Base-by-base conservation (phyloP, 1,284 basidiomycete species). In the Pisolithus thermaeus region DNA sequence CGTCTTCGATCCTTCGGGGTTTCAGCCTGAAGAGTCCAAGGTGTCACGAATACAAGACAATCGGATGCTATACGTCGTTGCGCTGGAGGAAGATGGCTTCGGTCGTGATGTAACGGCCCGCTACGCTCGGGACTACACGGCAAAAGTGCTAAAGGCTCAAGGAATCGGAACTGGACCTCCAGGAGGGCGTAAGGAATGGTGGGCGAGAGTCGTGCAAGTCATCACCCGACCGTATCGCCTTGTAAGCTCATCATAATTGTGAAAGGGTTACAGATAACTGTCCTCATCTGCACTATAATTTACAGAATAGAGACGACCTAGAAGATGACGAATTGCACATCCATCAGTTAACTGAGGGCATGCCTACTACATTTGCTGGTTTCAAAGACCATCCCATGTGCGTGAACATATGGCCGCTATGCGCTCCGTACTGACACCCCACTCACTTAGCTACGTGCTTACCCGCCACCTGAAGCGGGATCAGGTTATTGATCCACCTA, bases 341-440 rank as follows among this genome's bases (percentile, higher is more conserved):
- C 1, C 81, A 83, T 53, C 87, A 92, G 62, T 72, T 90, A 58
- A 82, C 80, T 27, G 96, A 97, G 69, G 91, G 88, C n/a, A 97
- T 99, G 92, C 96, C 96, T 0, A 87, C 85, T 11, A 89, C 90
- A 28, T 79, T 98, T 57, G 77, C 76, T 23, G 95, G 92, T 0
- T 99, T 98, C 80, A 98, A 99, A 68, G 89, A 94, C 62, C 96
- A 99, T 69, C 92, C 96, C 2, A 69, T 97, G 84, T 92, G 59
- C 55, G 84, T 64, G 45, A 50, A 32, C 40, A 14, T 16, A 28
- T 45, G 16, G 56, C 20, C 22, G 40, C 40, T 39, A 3, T 51
- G n/a, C 43, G 46, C 50, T 39, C 50, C 51, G 46, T 50, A 46
- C 42, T 53, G 42, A 47, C 30, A 6, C n/a, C 51, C 45, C 20